Evolutionary conservation across 1,139 yeast species (phyloP).

Genomic region (Suhomyces coccinellae): DNA sequence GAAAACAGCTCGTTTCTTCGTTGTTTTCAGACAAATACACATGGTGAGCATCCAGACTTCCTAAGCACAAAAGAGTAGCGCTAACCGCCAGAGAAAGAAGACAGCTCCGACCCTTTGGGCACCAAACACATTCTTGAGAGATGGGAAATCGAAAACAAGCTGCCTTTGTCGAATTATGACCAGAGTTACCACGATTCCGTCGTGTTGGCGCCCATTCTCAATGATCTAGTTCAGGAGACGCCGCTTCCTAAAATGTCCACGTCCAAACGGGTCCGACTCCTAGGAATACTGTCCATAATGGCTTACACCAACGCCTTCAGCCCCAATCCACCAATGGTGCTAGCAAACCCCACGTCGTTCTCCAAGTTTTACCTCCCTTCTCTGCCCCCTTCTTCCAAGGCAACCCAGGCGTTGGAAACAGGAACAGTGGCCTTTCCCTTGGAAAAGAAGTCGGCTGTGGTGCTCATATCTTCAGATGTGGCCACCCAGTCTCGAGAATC

Average conservation of each 20-base stretch:
- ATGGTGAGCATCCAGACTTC: neutral
- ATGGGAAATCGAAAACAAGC: too few relatives aligned
- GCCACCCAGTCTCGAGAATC: neutral
- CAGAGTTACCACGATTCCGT: constrained; percentile 3
- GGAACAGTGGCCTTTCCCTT: constrained; percentile 3
- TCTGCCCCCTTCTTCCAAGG: constrained; percentile 1
- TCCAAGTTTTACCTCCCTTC: constrained; percentile 4
- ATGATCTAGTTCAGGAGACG: neutral
- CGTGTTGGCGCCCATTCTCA: constrained; percentile 1
- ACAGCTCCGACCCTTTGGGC: neutral
- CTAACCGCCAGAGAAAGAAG: neutral
- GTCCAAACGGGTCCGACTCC: neutral
- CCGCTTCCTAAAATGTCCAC: neutral
- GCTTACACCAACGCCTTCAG: neutral
- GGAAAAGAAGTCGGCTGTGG: too few relatives aligned
- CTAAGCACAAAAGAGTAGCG: neutral
- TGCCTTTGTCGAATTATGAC: neutral
- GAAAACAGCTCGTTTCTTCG: constrained; percentile 6
- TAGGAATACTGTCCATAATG: constrained; percentile 1
- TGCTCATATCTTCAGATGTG: neutral
- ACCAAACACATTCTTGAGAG: neutral
- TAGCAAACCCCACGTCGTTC: neutral
- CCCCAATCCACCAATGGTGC: constrained; percentile 2
- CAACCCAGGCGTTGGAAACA: neutral
- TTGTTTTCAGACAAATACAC: neutral